These are phyloP conservation scores for Phyllosticta citribraziliensis DNA, from an alignment of 2,329 filamentous ascomycete species.

Conservation along the genomic window DNA sequence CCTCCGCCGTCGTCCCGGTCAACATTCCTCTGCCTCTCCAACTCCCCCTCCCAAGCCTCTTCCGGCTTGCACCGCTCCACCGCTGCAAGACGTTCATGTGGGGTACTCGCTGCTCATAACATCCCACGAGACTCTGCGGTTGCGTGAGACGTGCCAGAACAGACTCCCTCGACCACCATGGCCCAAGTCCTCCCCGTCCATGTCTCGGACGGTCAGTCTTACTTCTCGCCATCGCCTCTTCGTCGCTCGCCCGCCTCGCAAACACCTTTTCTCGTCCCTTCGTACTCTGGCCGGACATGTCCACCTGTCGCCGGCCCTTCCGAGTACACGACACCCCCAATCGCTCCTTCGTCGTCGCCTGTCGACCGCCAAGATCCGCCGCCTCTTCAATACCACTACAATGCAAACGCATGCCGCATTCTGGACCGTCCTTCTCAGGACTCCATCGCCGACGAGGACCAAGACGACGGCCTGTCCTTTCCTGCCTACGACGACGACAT, in stretches of 20 bases:
- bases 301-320: conserved; percentile 24
- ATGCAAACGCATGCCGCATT: conserved; percentile 25
- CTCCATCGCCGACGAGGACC: conserved; percentile 47
- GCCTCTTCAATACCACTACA: conserved; percentile 13
- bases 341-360: conserved; percentile 15
- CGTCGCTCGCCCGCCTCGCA: conserved; percentile 33
- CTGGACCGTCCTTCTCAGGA: conserved; percentile 46
- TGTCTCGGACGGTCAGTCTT: conserved; percentile 32
- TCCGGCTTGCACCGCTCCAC: neutral
- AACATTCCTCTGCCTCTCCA: neutral
- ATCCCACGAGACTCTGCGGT: conserved; percentile 4
- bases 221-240: conserved; percentile 32
- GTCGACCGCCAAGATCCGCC: neutral
- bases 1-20: conserved; percentile 1
- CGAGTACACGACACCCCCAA: conserved; percentile 20
- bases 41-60: neutral
- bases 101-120: conserved; percentile 4
- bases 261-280: conserved; percentile 31
- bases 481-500: conserved; percentile 32
- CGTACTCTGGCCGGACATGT: conserved; percentile 13
- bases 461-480: conserved; percentile 31
- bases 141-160: neutral
- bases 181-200: conserved; percentile 34
- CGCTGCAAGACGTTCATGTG: neutral
- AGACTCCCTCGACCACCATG: conserved; percentile 22